Percentiles rank a stretch among this genome's conserved stretches.
phyloP scores from a whole-genome alignment of 768 basidiomycete genomes.

The Calvatia gigantea region DNA sequence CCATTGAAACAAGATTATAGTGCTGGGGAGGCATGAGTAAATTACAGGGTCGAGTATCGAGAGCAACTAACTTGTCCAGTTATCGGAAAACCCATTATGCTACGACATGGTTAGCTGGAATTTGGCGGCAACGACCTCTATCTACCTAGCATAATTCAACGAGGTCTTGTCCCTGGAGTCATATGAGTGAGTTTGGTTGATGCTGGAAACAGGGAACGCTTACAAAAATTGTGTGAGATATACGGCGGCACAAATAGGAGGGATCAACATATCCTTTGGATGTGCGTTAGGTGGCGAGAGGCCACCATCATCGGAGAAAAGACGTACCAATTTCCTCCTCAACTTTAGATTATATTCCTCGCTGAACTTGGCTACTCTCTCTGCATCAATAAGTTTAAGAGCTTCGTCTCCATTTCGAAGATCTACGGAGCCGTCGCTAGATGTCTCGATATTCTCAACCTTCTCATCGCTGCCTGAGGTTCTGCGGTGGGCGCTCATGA shows the following conservation, averaged over 20 bases:
- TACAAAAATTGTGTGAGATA: conserved; percentile 69
- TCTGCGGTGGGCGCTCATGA: background rate
- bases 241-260: conserved; percentile 41
- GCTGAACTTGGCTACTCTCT: conserved; percentile 47
- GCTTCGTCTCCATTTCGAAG: conserved; percentile 54
- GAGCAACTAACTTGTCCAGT: conserved; percentile 43
- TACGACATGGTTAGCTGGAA: conserved; percentile 15
- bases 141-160: conserved; percentile 64
- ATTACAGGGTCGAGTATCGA: background rate
- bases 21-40: conserved; percentile 29
- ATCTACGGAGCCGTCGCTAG: conserved; percentile 24
- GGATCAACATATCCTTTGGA: conserved; percentile 21
- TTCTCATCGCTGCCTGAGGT: too few relatives aligned
- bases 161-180: conserved; percentile 60
- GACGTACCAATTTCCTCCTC: conserved; percentile 53
- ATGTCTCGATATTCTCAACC: conserved; percentile 17
- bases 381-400: conserved; percentile 52
- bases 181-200: background rate
- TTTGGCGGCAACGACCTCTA: background rate
- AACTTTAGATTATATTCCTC: conserved; percentile 59
- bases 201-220: conserved; percentile 13
- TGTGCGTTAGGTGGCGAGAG: background rate
- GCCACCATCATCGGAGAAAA: background rate
- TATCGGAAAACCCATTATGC: conserved; percentile 67
- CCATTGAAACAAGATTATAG: conserved; percentile 61